Base-by-base conservation (phyloP, 768 basidiomycete genomes). In the Lentinula lateritia region DNA sequence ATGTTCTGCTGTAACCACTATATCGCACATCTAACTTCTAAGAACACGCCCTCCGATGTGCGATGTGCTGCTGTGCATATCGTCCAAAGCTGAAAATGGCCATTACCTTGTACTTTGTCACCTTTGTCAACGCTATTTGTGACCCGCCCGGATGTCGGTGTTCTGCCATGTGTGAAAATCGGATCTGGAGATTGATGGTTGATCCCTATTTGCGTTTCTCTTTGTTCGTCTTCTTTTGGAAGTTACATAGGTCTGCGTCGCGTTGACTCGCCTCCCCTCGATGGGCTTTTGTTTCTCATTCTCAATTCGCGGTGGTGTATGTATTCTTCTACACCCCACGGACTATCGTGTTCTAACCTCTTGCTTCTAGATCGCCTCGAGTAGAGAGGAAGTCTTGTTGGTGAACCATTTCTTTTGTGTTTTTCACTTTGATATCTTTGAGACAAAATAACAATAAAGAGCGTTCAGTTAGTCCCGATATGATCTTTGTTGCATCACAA, bases 151-250 rank as follows among this genome's bases (percentile, higher is more conserved):
- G 38, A 54, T 54, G 53, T 54, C 53, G 53, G 52, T 18, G 39
- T 16, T 35, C 36, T 16, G 35, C 34, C 53, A 18, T 36, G 35
- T 41, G 53, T n/a, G 53, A 54, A 54, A 18, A n/a, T 54, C 34
- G 35, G 18, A 54, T 54, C 53, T 54, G 36, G 35, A 39, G 53
- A 54, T 54, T 54, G 53, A 39, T 48, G 36, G 28, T 32, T 60
- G 58, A 50, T 60, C 58, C 58, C 18, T 9, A 50, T 60, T 60
- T 60, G 58, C 58, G 36, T 38, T 20, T 60, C 46, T 60, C 58
- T 60, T 60, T 60, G 58, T 60, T 60, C 34, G 34, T 39, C 8
- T 50, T 34, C 16, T 50, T 60, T 60, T 60, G 58, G 58, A 35
- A 60, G 48, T 50, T 39, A 54, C 53, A 38, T 10, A 38, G 35